phyloP scores from a whole-genome alignment of 116 monocot genomes.

The Phalaenopsis hybrid region DNA sequence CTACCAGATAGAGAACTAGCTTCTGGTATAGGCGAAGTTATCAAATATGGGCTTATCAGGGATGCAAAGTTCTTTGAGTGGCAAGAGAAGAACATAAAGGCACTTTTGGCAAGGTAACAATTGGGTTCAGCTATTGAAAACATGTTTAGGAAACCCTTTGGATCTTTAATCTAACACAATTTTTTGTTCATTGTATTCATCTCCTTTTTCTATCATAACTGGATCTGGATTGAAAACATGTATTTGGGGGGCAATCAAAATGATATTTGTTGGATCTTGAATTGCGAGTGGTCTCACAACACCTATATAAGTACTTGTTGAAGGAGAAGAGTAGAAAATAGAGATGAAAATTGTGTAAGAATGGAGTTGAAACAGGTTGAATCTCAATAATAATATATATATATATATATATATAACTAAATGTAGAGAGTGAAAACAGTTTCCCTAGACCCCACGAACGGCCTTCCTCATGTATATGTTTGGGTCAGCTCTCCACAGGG shows the following conservation, averaged over 20 bases:
- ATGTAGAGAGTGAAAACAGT: too few species aligned
- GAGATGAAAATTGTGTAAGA: too few species aligned
- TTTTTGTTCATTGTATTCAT: background rate
- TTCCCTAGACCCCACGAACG: too few species aligned
- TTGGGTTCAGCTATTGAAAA: background rate
- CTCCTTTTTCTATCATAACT: background rate
- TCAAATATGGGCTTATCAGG: slow-evolving; percentile 97
- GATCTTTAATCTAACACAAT: background rate
- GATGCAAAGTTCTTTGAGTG: slow-evolving; percentile 94
- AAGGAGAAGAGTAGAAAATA: too few species aligned
- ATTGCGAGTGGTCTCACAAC: too few species aligned
- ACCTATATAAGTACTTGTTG: too few species aligned
- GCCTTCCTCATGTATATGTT: too few species aligned
- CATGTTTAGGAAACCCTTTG: background rate
- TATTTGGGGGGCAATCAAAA: background rate
- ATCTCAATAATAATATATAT: too few species aligned
- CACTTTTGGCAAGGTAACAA: slow-evolving; percentile 62
- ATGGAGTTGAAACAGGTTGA: too few species aligned
- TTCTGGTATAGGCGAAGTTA: slow-evolving; percentile 85
- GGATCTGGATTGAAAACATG: background rate
- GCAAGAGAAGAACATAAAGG: slow-evolving; percentile 96
- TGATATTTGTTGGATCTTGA: background rate
- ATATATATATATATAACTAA: too few species aligned
- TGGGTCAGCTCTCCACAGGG: too few species aligned
- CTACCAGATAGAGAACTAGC: slow-evolving; percentile 87